These are phyloP conservation scores for Pythium aquatile DNA, from an alignment of 352 stramenopile genomes.

Conservation along the genomic window DNA sequence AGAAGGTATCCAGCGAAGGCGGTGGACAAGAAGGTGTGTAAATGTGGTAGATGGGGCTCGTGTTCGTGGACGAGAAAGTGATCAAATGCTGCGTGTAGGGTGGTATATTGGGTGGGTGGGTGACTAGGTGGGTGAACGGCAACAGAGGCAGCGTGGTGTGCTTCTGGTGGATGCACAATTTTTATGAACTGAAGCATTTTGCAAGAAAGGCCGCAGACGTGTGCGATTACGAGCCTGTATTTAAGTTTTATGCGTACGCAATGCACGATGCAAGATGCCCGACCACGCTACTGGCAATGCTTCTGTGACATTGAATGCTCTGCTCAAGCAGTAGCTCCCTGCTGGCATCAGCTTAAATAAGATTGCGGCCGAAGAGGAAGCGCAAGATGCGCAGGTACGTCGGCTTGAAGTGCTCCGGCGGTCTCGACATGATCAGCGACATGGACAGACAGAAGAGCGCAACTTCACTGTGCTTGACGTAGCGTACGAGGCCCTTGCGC, in stretches of 20 bases:
- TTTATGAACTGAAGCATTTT: constrained; percentile 18
- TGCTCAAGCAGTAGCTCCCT: background rate
- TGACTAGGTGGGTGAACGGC: background rate
- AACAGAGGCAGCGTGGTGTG: background rate
- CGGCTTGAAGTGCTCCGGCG: constrained; percentile 80
- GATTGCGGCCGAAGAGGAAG: constrained; percentile 80
- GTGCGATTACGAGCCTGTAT: constrained; percentile 15
- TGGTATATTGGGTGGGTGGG: constrained; percentile 14
- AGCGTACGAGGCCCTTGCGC: constrained; percentile 62
- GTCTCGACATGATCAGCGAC: constrained; percentile 79
- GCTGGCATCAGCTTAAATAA: constrained; percentile 42
- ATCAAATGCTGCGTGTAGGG: constrained; percentile 6
- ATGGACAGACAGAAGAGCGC: constrained; percentile 84
- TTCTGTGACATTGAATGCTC: background rate
- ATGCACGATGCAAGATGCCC: background rate
- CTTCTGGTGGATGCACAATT: constrained; percentile 6
- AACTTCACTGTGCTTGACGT: constrained; percentile 74
- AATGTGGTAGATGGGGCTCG: constrained; percentile 1
- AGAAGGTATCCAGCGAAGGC: constrained; percentile 7
- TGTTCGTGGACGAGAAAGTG: constrained; percentile 3
- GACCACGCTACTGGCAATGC: background rate
- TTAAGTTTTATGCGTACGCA: constrained; percentile 23
- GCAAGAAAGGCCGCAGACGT: constrained; percentile 12
- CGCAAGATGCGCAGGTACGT: constrained; percentile 79
- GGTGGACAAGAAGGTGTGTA: constrained; percentile 8